Base-by-base conservation (phyloP, 495 filamentous ascomycete species). In the Apiosordaria backusii region DNA sequence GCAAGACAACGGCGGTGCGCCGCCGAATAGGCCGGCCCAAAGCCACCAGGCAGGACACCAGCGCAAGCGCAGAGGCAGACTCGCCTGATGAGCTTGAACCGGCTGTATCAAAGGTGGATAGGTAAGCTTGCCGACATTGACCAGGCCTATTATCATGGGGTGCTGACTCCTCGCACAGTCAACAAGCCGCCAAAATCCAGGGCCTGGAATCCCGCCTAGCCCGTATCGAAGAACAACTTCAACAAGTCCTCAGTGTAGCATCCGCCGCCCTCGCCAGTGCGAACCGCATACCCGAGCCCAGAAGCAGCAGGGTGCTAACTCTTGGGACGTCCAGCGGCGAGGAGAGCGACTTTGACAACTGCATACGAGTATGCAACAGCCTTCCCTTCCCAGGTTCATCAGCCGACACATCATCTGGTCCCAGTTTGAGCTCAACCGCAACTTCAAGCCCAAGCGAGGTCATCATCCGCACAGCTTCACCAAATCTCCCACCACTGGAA, bases 221-320 rank as follows among this genome's bases (percentile, higher is more conserved):
- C n/a, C 70, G 73, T 9, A 77, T 77, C 23, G 75, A 75, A 66
- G 65, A 68, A 24, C 75, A 75, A 58, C 61, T 77, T 16, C 70
- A 77, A 45, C 68, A 68, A 18, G 69, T 75, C n/a, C 52, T 69
- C 50, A 58, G 29, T 13, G n/a, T 65, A 10, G 65, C 64, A 18
- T 26, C 22, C 6, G 55, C 40, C 23, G 66, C 35, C 25, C 10
- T 68, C 21, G 29, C 35, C 52, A 58, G 15, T 27, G 23, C 18
- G 61, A 64, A n/a, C 57, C 35, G 35, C 10, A 45, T 45, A 10
- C 35, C 35, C 35, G 35, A 2, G 35, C 10, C 35, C 9, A 45
- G n/a, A n/a, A n/a, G n/a, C n/a, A 62, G 26, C 63, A 60, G 52
- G 13, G 40, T 29, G 27, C 24, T 10, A 16, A 24, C 22, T 22